Percentiles rank a stretch among this genome's conserved stretches.
phyloP scores from a whole-genome alignment of 495 filamentous ascomycete genomes.

The Eremomyces bilateralis region DNA sequence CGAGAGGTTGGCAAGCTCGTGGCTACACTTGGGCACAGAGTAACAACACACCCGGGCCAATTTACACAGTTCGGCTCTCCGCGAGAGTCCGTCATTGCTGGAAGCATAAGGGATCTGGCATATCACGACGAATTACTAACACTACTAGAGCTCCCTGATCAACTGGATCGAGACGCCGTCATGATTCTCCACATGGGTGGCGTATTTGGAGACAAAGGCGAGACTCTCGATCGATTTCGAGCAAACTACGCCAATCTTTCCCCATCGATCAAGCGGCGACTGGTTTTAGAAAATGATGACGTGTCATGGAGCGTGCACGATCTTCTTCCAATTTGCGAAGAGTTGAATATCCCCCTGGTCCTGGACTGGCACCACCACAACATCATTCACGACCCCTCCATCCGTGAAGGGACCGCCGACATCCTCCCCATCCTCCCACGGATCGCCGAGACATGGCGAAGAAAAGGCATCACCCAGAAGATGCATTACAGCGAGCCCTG shows the following conservation, averaged over 20 bases:
- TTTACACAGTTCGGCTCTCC: constrained; percentile 84
- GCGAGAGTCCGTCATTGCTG: constrained; percentile 46
- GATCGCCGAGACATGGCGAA: constrained; percentile 67
- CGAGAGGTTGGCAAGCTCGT: constrained; percentile 57
- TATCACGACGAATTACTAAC: constrained; percentile 77
- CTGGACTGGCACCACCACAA: constrained; percentile 95
- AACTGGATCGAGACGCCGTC: constrained; percentile 69
- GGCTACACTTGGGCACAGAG: constrained; percentile 60
- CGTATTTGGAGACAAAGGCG: constrained; percentile 69
- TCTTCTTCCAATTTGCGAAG: constrained; percentile 74
- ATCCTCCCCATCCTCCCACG: constrained; percentile 47
- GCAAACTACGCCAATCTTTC: constrained; percentile 49
- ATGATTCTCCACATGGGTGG: constrained; percentile 95
- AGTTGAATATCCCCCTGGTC: constrained; percentile 78
- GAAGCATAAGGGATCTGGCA: constrained; percentile 59
- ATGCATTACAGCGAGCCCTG: constrained; percentile 88
- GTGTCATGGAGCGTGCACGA: constrained; percentile 82
- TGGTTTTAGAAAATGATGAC: constrained; percentile 92
- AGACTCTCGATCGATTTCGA: constrained; percentile 62
- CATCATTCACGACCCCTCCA: constrained; percentile 54
- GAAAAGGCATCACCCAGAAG: constrained; percentile 76
- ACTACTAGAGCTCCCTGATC: constrained; percentile 54
- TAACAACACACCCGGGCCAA: constrained; percentile 83
- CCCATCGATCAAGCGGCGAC: constrained; percentile 46
- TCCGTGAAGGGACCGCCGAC: constrained; percentile 73